Conservation (phyloP, 2,329 filamentous ascomycete species). For the Gremmenia infestans region DNA sequence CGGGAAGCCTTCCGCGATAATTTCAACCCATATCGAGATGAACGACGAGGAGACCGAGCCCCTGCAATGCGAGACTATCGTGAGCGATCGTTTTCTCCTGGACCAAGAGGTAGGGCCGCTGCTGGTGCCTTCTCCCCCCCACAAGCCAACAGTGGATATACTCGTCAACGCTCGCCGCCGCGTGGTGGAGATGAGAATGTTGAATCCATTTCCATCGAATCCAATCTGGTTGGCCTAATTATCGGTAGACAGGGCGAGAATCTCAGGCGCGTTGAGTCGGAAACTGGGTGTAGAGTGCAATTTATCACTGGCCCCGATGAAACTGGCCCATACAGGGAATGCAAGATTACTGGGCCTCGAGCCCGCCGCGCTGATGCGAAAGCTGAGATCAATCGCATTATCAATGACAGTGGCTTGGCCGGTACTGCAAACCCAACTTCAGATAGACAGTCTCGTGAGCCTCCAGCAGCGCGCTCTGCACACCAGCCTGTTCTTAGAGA, state of each 20-base stretch:
- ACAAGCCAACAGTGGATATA: conserved; percentile 41
- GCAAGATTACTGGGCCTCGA: conserved; percentile 75
- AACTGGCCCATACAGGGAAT: conserved; percentile 70
- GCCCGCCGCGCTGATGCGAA: conserved; percentile 72
- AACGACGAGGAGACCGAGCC: conserved; percentile 65
- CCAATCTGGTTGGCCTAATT: conserved; percentile 80
- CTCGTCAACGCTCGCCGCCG: conserved; percentile 54
- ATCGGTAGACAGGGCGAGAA: conserved; percentile 91
- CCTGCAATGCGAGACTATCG: conserved; percentile 50
- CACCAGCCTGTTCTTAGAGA: conserved; percentile 56
- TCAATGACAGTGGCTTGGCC: conserved; percentile 73
- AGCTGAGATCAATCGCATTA: conserved; percentile 78
- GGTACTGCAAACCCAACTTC: conserved; percentile 42
- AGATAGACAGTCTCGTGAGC: conserved; percentile 33
- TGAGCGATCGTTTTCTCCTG: conserved; percentile 70
- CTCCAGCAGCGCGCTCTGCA: conserved; percentile 26
- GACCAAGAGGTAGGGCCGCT: conserved; percentile 47
- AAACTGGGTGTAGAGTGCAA: conserved; percentile 79
- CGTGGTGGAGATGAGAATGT: conserved; percentile 55
- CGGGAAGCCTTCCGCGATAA: conserved; percentile 70
- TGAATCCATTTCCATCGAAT: conserved; percentile 83
- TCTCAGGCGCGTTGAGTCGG: conserved; percentile 74
- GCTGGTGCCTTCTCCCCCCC: conserved; percentile 57
- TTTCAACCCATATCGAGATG: conserved; percentile 79
- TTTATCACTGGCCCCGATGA: conserved; percentile 74